Evolutionary conservation across 176 grass and related monocot genomes (phyloP).

Genomic region (Avena eriantha): DNA sequence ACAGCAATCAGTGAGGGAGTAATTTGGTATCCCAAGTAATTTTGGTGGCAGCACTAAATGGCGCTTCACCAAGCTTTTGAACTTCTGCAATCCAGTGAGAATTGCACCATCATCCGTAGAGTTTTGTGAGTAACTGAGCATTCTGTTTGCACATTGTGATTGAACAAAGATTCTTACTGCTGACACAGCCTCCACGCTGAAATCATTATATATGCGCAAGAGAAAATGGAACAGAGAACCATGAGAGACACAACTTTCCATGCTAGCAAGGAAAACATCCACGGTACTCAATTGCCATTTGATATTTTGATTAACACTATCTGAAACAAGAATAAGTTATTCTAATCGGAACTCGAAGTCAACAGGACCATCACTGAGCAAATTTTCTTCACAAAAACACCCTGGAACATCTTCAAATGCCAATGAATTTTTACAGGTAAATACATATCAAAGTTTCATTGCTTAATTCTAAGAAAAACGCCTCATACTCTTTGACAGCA

Average conservation of each 20-base stretch:
- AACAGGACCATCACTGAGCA: neutral
- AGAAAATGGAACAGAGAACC: neutral
- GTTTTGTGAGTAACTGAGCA: neutral
- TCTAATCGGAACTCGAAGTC: neutral
- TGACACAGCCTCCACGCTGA: neutral
- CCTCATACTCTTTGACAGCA: constrained; percentile 5
- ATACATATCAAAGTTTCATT: neutral
- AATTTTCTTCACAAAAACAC: neutral
- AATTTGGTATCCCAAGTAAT: neutral
- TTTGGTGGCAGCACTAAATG: neutral
- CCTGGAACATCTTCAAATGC: neutral
- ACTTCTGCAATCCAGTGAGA: constrained; percentile 9
- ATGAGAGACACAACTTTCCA: neutral
- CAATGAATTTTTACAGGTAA: neutral
- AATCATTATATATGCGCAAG: neutral
- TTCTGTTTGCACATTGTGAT: neutral
- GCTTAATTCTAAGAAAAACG: constrained; percentile 1
- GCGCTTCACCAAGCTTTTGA: neutral
- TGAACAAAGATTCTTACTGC: neutral
- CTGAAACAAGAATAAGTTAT: neutral
- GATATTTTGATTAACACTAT: neutral
- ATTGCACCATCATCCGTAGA: neutral
- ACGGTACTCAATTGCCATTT: neutral
- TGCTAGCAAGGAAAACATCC: neutral
- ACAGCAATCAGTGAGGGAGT: neutral